These are phyloP conservation scores for Lepidium sativum DNA, from an alignment of 345 rosid species.

Conservation along the genomic window DNA sequence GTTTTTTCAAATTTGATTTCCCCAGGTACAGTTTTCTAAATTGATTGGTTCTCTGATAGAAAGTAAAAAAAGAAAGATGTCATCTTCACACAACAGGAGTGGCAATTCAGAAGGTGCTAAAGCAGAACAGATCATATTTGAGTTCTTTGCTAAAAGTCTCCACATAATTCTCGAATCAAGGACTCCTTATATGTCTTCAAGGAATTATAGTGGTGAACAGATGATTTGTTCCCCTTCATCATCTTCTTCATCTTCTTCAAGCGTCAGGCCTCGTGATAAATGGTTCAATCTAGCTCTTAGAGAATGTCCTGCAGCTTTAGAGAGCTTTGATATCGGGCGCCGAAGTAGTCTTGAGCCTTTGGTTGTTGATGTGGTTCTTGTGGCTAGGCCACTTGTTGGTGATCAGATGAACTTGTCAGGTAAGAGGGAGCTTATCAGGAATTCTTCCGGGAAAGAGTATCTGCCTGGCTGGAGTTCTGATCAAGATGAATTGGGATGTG, in stretches of 20 bases:
- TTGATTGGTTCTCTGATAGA: not conserved
- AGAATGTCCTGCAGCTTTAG: slow-evolving; percentile 78
- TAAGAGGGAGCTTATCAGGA: slow-evolving; percentile 40
- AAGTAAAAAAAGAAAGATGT: slow-evolving; percentile 29
- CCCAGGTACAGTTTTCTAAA: slow-evolving; percentile 14
- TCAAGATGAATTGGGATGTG: slow-evolving; percentile 55
- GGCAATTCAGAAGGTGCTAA: slow-evolving; percentile 58
- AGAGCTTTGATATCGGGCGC: slow-evolving; percentile 70
- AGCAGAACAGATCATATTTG: slow-evolving; percentile 81
- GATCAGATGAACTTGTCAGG: slow-evolving; percentile 39
- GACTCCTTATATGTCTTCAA: slow-evolving; percentile 72
- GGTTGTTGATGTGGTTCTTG: slow-evolving; percentile 84
- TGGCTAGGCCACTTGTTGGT: slow-evolving; percentile 45
- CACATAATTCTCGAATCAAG: slow-evolving; percentile 88
- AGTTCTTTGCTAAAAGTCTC: slow-evolving; percentile 82
- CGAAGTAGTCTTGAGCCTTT: slow-evolving; percentile 64
- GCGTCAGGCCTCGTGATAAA: slow-evolving; percentile 78
- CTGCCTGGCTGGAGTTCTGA: slow-evolving; percentile 47
- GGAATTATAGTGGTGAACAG: slow-evolving; percentile 80
- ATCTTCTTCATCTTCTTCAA: slow-evolving; percentile 73
- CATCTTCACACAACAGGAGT: slow-evolving; percentile 41
- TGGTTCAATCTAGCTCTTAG: slow-evolving; percentile 93
- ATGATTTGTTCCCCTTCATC: slow-evolving; percentile 65
- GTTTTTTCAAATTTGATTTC: slow-evolving; percentile 11
- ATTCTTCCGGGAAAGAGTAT: slow-evolving; percentile 42